Evolutionary conservation across 768 basidiomycete genomes (phyloP), one percentile per base, ranked within the genome.

Genomic region (Podaxis sp.): DNA sequence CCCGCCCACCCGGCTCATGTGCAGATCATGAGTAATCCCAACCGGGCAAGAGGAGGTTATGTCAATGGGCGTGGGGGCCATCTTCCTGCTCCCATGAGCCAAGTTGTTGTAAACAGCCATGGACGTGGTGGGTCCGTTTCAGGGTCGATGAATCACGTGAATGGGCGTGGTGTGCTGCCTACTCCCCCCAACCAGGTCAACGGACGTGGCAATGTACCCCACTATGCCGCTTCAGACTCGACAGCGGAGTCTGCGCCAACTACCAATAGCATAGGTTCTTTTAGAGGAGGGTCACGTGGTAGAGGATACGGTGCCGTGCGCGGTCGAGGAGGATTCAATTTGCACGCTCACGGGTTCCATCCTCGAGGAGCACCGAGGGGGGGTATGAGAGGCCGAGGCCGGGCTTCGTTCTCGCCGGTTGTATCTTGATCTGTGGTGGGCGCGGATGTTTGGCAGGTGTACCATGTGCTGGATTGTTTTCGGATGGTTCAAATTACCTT

Each of bases 1-100:
- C 57, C 66, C 54, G 57, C 72, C 1, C 81, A 82, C 3, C 57
- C 65, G 55, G 59, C 72, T 1, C 81, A 82, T 4, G 78, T 91
- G 14, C 81, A 84, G 36, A 92, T 93, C 58, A 89, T 92, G 87
- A 71, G 82, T 13, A 93, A 93, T 67, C 91, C 91, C 0, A 87
- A 88, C 69, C 78, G 83, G 56, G 80, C 74, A 23, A 67, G 69
- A 32, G 75, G 75, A 4, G 69, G 67, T 1, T 62, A 65, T 56
- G 63, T 64, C 5, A 73, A 77, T 65, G 74, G 70, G 27, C 74
- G 75, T 37, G 75, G 74, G 16, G 71, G 70, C 0, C 59, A 59
- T 48, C 65, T 70, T 40, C 67, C 68, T 63, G 55, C 63, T 47
- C 63, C 61, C 47, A 50, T 63, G 10, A 58, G 64, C 27, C 62